Conservation (phyloP, 371 early-diverging fungal genomes). For the Blakeslea trispora region DNA sequence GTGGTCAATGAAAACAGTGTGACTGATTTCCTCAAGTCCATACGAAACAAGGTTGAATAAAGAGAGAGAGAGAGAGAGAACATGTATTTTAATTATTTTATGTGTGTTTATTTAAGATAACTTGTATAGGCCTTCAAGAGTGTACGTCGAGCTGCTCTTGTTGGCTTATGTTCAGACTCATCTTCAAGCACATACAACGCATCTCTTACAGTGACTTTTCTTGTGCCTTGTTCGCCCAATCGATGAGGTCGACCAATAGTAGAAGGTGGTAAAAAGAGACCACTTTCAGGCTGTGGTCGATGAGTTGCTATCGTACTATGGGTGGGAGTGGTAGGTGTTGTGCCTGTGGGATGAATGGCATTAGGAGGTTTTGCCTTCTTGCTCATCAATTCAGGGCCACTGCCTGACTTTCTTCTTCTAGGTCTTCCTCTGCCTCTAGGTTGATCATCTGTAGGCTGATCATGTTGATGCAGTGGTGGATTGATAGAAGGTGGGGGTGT, state of each 20-base stretch:
- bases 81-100: no score
- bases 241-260: conserved; percentile 39
- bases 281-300: conserved; percentile 14
- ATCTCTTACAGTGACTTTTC: conserved; percentile 69
- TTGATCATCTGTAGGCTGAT: conserved; percentile 22
- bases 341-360: conserved; percentile 12
- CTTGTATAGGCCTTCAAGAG: conserved; percentile 64
- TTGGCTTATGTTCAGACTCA: conserved; percentile 61
- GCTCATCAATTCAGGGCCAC: conserved; percentile 16
- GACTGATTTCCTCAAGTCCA: conserved; percentile 28
- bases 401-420: conserved; percentile 25
- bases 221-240: conserved; percentile 46
- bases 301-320: no score
- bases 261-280: conserved; percentile 41
- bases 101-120: conserved; percentile 40
- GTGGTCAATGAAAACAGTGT: conserved; percentile 41
- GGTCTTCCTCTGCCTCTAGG: conserved; percentile 50
- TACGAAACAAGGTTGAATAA: conserved; percentile 31
- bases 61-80: no score
- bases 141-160: conserved; percentile 55
- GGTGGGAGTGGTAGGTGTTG: no score
- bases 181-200: conserved; percentile 74
- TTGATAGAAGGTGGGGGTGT: conserved; percentile 5
- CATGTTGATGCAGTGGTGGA: conserved; percentile 3
- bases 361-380: conserved; percentile 16